Conservation (phyloP, 1,284 basidiomycete species). For the Trametes pubescens region DNA sequence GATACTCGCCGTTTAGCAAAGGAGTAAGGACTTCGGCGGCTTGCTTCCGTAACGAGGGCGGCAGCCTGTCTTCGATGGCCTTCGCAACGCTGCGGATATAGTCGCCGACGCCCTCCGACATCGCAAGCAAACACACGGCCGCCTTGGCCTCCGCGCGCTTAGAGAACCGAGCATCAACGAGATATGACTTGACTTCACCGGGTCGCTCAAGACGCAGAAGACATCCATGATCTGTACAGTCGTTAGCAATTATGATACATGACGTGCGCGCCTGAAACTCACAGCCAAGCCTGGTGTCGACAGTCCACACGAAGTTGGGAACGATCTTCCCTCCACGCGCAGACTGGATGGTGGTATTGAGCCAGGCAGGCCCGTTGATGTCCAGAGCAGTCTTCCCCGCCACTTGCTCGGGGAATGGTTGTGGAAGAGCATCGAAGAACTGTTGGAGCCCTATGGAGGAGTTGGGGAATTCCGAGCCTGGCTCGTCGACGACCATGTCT, state of each 20-base stretch:
- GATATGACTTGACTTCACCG: conserved; percentile 57
- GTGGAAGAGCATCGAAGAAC: conserved; percentile 66
- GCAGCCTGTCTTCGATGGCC: conserved; percentile 53
- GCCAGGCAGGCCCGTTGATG: conserved; percentile 60
- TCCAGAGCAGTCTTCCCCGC: conserved; percentile 52
- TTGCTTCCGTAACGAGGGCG: conserved; percentile 50
- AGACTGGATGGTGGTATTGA: conserved; percentile 60
- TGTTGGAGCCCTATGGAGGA: conserved; percentile 52
- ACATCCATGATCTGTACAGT: conserved; percentile 63
- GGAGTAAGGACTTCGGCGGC: conserved; percentile 55
- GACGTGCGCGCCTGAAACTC: conserved; percentile 34
- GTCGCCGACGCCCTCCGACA: conserved; percentile 64
- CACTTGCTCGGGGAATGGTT: conserved; percentile 62
- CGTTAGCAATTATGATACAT: conserved; percentile 10
- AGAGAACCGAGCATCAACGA: conserved; percentile 65
- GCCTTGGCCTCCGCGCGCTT: conserved; percentile 69
- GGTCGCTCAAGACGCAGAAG: conserved; percentile 64
- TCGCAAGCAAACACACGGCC: conserved; percentile 67
- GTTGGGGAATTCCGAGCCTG: conserved; percentile 8
- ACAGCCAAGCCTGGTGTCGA: conserved; percentile 52
- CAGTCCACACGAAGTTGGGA: conserved; percentile 55
- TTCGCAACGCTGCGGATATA: conserved; percentile 57
- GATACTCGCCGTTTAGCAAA: conserved; percentile 52
- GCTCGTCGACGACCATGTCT: conserved; percentile 22
- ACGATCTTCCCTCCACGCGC: conserved; percentile 56